These are phyloP conservation scores for Dactylonectria estremocensis DNA, from an alignment of 2,329 filamentous ascomycete genomes.

Conservation along the genomic window DNA sequence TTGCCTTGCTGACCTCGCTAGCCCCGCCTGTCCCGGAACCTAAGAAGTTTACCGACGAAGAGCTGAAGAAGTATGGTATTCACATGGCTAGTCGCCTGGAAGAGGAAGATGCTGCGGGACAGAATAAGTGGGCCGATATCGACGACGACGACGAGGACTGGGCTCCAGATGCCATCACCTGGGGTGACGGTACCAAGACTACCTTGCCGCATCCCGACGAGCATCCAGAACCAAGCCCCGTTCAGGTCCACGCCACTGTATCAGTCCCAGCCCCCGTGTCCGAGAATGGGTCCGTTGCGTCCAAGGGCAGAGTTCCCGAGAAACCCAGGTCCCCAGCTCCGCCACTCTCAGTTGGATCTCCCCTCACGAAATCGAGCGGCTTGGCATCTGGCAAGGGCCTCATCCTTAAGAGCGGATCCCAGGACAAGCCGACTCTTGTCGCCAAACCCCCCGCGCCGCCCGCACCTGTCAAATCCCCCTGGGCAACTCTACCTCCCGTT, in stretches of 20 bases:
- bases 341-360: slow-evolving; percentile 53
- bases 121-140: slow-evolving; percentile 91
- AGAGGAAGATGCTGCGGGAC: slow-evolving; percentile 80
- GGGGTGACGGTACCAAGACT: slow-evolving; percentile 90
- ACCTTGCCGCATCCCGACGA: slow-evolving; percentile 78
- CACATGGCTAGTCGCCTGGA: slow-evolving; percentile 86
- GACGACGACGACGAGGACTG: slow-evolving; percentile 92
- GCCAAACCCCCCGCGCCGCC: slow-evolving; percentile 79
- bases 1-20: slow-evolving; percentile 52
- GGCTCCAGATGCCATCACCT: slow-evolving; percentile 87
- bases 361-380: slow-evolving; percentile 61
- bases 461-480: slow-evolving; percentile 88
- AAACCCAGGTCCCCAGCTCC: slow-evolving; percentile 64
- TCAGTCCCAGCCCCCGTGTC: slow-evolving; percentile 43
- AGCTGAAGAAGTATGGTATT: slow-evolving; percentile 89
- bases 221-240: slow-evolving; percentile 40
- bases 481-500: slow-evolving; percentile 88
- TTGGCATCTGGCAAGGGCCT: slow-evolving; percentile 72
- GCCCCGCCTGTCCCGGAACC: slow-evolving; percentile 77
- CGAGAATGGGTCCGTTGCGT: slow-evolving; percentile 45
- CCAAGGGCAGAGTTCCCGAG: slow-evolving; percentile 51
- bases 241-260: slow-evolving; percentile 32
- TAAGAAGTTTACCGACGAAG: slow-evolving; percentile 89
- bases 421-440: slow-evolving; percentile 81
- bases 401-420: slow-evolving; percentile 74